phyloP scores from a whole-genome alignment of 352 stramenopile genomes.

The Globisporangium uncinulatum region DNA sequence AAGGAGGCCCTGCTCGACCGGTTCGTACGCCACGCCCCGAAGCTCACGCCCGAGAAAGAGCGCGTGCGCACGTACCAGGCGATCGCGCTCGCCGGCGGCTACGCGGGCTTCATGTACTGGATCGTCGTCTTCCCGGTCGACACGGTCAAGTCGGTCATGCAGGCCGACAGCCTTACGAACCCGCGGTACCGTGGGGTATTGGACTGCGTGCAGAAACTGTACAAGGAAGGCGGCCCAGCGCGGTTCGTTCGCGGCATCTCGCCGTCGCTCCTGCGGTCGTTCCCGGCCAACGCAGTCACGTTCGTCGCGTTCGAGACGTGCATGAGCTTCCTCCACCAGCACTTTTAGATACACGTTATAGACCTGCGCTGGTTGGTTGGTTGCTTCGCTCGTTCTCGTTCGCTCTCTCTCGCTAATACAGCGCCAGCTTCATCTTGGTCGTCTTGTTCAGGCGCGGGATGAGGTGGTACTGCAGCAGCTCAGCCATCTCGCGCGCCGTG shows the following conservation, averaged over 20 bases:
- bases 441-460: constrained; percentile 52
- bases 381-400: neutral
- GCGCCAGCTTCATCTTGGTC: constrained; percentile 64
- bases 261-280: constrained; percentile 65
- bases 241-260: constrained; percentile 83
- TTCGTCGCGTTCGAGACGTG: constrained; percentile 83
- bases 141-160: constrained; percentile 82
- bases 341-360: constrained; percentile 44
- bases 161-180: constrained; percentile 67
- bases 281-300: constrained; percentile 80
- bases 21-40: constrained; percentile 30
- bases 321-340: constrained; percentile 66
- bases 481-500: constrained; percentile 73
- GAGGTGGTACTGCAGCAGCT: constrained; percentile 74
- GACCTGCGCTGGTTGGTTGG: constrained; percentile 1
- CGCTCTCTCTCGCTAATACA: constrained; percentile 45
- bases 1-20: constrained; percentile 62
- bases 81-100: constrained; percentile 65
- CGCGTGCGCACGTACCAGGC: constrained; percentile 67
- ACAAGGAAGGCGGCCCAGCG: constrained; percentile 48
- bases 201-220: constrained; percentile 64
- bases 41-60: constrained; percentile 43
- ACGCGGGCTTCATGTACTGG: constrained; percentile 84
- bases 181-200: constrained; percentile 63
- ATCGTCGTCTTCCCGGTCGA: constrained; percentile 74